Conservation (phyloP, 2,329 filamentous ascomycete genomes). For the Camillea tinctor region DNA sequence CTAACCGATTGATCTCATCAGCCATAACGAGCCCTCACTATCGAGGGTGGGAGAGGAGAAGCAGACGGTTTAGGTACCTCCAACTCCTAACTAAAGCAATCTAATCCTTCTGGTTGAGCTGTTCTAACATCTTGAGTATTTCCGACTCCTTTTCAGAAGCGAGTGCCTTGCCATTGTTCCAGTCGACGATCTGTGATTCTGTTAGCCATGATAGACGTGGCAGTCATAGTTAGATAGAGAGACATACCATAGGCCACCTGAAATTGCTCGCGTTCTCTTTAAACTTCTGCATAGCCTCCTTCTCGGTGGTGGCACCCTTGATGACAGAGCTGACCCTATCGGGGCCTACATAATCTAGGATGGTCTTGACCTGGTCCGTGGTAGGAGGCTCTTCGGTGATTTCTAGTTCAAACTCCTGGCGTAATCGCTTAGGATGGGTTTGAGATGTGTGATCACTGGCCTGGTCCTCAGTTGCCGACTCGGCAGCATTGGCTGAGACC, state of each 20-base stretch:
- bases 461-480: slow-evolving; percentile 71
- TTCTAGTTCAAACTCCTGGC: slow-evolving; percentile 79
- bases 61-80: too few relatives aligned
- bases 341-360: slow-evolving; percentile 76
- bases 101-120: slow-evolving; percentile 40
- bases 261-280: slow-evolving; percentile 69
- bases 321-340: slow-evolving; percentile 62
- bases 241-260: slow-evolving; percentile 71
- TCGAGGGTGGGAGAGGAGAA: background rate
- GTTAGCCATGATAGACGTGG: slow-evolving; percentile 6
- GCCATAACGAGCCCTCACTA: background rate
- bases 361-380: slow-evolving; percentile 75
- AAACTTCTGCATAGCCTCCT: slow-evolving; percentile 78
- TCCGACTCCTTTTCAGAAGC: slow-evolving; percentile 80
- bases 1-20: background rate
- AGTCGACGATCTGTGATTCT: slow-evolving; percentile 68
- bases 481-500: slow-evolving; percentile 66
- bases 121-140: slow-evolving; percentile 77
- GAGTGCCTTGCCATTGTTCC: slow-evolving; percentile 84
- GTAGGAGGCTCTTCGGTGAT: slow-evolving; percentile 81
- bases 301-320: slow-evolving; percentile 68
- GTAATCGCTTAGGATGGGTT: slow-evolving; percentile 46
- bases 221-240: background rate
- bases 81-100: background rate
- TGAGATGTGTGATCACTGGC: slow-evolving; percentile 65